Evolutionary conservation across 805 yeast genomes (phyloP).

Genomic region (Cyberlindnera meyerae): DNA sequence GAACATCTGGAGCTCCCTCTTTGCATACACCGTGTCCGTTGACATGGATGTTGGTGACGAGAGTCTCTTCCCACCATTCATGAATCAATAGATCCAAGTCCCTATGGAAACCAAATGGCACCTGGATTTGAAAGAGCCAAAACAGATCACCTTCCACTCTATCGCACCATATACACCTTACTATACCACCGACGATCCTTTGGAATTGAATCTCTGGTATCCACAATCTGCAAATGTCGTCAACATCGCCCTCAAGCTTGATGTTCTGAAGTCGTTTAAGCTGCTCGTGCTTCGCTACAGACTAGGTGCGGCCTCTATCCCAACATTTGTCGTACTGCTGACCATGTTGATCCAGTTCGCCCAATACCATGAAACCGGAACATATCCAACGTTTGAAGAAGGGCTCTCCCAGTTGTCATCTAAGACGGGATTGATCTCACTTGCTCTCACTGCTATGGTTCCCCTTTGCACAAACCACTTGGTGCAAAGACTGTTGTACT

Average conservation of each 20-base stretch:
- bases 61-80: conserved; percentile 50
- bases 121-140: conserved; percentile 40
- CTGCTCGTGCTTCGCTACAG: conserved; percentile 73
- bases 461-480: conserved; percentile 31
- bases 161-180: conserved; percentile 69
- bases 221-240: conserved; percentile 18
- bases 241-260: conserved; percentile 35
- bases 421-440: conserved; percentile 25
- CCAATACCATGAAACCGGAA: conserved; percentile 33
- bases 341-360: conserved; percentile 52
- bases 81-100: conserved; percentile 60
- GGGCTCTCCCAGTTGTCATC: conserved; percentile 38
- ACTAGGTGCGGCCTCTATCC: conserved; percentile 65
- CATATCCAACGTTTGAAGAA: conserved; percentile 40
- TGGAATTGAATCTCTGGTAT: conserved; percentile 46
- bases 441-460: conserved; percentile 33
- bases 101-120: conserved; percentile 82
- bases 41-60: conserved; percentile 3
- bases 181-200: conserved; percentile 15
- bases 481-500: conserved; percentile 36
- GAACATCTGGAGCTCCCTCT: conserved; percentile 56
- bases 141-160: conserved; percentile 48
- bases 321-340: conserved; percentile 52
- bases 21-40: conserved; percentile 42
- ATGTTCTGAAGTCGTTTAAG: conserved; percentile 56